Evolutionary conservation across 257 asterid species (phyloP).

Genomic region (Solanum dulcamara): DNA sequence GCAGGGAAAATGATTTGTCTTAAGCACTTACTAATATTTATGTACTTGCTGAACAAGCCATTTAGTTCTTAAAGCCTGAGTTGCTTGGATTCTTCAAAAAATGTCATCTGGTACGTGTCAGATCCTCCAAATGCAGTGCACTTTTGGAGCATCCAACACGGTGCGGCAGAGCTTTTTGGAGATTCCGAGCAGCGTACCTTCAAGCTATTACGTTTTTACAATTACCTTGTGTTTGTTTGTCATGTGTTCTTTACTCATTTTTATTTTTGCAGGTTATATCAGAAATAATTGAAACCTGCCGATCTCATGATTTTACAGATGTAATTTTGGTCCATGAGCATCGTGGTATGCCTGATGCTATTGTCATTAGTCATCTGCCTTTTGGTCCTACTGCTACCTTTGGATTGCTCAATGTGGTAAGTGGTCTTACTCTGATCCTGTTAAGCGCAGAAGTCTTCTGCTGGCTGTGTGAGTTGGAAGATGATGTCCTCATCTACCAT

Average conservation of each 20-base stretch:
- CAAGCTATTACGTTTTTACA: background rate
- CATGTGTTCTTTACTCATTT: background rate
- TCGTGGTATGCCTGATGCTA: constrained; percentile 93
- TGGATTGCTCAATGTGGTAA: constrained; percentile 89
- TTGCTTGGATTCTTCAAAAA: background rate
- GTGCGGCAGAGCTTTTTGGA: background rate
- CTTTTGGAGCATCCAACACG: background rate
- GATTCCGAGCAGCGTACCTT: background rate
- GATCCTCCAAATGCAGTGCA: background rate
- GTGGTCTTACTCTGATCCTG: constrained; percentile 13
- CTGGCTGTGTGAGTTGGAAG: background rate
- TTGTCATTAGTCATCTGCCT: constrained; percentile 86
- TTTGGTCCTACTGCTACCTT: constrained; percentile 93
- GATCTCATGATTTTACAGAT: constrained; percentile 86
- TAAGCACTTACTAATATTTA: background rate
- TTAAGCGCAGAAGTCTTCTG: background rate
- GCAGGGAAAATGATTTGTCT: background rate
- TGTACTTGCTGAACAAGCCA: background rate
- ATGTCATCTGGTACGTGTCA: background rate
- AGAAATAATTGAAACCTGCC: constrained; percentile 82
- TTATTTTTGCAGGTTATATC: constrained; percentile 52
- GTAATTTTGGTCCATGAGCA: constrained; percentile 86
- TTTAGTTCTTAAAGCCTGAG: background rate
- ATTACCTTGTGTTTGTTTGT: background rate
- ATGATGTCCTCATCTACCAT: background rate